Conservation (phyloP, 2,329 filamentous ascomycete species). For the Fusarium sp. region DNA sequence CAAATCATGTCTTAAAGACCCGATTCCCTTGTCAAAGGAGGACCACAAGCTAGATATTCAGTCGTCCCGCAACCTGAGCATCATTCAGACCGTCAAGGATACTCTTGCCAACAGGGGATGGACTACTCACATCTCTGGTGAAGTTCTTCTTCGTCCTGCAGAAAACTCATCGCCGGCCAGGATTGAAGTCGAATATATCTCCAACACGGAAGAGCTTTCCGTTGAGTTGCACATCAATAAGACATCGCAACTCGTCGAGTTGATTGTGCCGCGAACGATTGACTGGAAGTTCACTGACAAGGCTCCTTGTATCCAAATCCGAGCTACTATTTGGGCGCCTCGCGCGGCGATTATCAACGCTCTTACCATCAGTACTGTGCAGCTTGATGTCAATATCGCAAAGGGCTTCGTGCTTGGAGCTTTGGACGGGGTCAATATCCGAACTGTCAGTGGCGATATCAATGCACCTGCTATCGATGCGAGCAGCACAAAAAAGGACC, state of each 20-base stretch:
- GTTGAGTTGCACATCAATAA: constrained; percentile 51
- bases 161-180: constrained; percentile 49
- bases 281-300: constrained; percentile 42
- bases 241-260: constrained; percentile 51
- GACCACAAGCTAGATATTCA: constrained; percentile 46
- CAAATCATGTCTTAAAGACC: constrained; percentile 41
- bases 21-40: neutral
- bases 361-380: constrained; percentile 52
- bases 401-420: constrained; percentile 55
- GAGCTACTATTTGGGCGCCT: constrained; percentile 60
- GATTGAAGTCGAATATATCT: constrained; percentile 58
- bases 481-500: constrained; percentile 38
- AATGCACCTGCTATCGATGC: constrained; percentile 47
- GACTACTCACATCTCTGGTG: constrained; percentile 56
- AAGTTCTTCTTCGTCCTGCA: constrained; percentile 57
- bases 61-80: constrained; percentile 50
- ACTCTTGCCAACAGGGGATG: constrained; percentile 33
- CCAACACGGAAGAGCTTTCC: constrained; percentile 57
- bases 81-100: constrained; percentile 53
- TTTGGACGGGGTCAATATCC: constrained; percentile 46
- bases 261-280: constrained; percentile 54
- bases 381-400: constrained; percentile 55
- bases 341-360: constrained; percentile 51
- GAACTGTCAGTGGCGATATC: constrained; percentile 55
- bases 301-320: constrained; percentile 61